Evolutionary conservation across 1,284 basidiomycete species (phyloP).

Genomic region (Boletus sp.): DNA sequence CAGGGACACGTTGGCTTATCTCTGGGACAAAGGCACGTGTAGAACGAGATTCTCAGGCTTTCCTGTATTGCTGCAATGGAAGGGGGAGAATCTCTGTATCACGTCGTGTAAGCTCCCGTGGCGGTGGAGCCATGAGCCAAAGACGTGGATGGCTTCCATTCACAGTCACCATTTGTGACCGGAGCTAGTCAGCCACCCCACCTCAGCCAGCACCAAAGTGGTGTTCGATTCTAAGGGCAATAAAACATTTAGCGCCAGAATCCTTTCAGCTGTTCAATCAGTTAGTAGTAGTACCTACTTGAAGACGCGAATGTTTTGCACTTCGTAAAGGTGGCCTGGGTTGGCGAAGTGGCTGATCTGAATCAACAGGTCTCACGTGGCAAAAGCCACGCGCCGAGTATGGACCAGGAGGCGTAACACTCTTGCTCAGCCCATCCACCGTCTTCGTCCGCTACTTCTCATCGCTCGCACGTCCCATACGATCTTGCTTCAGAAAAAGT

Average conservation of each 20-base stretch:
- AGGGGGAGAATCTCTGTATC: conserved; percentile 27
- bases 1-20: conserved; percentile 9
- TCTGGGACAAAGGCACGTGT: conserved; percentile 18
- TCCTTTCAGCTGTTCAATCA: no score
- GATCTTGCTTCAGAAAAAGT: conserved; percentile 16
- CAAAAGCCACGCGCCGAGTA: conserved; percentile 29
- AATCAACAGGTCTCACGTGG: conserved; percentile 28
- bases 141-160: conserved; percentile 14
- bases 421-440: conserved; percentile 34
- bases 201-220: background rate
- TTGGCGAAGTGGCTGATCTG: conserved; percentile 19
- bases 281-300: background rate
- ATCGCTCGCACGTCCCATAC: conserved; percentile 23
- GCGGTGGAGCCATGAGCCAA: conserved; percentile 18
- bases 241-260: background rate
- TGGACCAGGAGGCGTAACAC: conserved; percentile 32
- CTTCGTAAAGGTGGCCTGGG: background rate
- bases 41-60: conserved; percentile 17
- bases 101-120: conserved; percentile 17
- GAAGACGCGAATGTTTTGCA: background rate
- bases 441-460: conserved; percentile 29
- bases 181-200: background rate
- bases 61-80: conserved; percentile 24
- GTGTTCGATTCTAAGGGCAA: background rate
- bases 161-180: background rate